Conservation (phyloP, 129 eudicot species). For the Helichrysum umbraculigerum region DNA sequence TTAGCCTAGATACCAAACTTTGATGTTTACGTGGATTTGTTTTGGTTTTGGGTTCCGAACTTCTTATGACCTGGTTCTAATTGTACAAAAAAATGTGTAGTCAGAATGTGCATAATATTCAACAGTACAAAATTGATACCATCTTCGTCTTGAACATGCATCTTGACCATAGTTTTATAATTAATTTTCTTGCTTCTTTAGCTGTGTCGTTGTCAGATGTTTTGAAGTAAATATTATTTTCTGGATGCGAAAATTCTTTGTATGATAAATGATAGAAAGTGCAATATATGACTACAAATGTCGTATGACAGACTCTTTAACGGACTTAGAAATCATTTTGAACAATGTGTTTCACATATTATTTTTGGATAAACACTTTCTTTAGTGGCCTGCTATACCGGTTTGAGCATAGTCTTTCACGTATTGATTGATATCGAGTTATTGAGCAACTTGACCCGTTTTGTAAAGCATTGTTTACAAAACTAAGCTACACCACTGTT, state of each 20-base stretch:
- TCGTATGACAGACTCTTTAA: neutral
- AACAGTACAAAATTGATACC: constrained; percentile 12
- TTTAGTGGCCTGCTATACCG: too few species aligned
- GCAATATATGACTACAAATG: neutral
- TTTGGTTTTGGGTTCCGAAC: constrained; percentile 4
- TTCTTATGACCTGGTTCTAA: constrained; percentile 20
- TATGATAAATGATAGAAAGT: too few species aligned
- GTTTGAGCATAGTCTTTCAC: too few species aligned
- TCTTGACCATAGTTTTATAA: constrained; percentile 27
- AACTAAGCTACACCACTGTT: too few species aligned
- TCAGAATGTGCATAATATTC: constrained; percentile 35
- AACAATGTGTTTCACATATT: too few species aligned
- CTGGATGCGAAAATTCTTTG: neutral
- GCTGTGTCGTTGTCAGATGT: neutral
- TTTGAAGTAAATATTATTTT: neutral
- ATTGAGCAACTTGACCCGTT: too few species aligned
- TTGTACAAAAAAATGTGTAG: constrained; percentile 36
- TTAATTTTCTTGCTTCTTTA: neutral
- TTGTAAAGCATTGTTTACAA: too few species aligned
- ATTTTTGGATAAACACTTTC: too few species aligned
- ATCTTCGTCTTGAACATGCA: neutral
- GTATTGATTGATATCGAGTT: too few species aligned
- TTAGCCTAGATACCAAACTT: constrained; percentile 11
- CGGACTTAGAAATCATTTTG: too few species aligned
- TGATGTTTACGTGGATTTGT: constrained; percentile 18